These are phyloP conservation scores for Podospora anserina DNA, from an alignment of 495 filamentous ascomycete species.

Conservation along the genomic window DNA sequence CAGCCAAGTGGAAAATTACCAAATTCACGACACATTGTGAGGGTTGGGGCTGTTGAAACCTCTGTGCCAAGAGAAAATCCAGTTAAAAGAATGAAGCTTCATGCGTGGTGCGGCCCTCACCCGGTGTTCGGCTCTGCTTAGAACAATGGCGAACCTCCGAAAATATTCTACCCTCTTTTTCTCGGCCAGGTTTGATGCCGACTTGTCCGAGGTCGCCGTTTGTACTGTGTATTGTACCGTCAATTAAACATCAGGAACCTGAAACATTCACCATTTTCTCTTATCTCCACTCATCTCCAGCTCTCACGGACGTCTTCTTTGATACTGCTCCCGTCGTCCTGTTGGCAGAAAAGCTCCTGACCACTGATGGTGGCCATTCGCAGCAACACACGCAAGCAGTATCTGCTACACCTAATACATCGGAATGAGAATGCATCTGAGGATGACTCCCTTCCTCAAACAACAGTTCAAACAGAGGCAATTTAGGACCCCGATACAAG, in stretches of 20 bases:
- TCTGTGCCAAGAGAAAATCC: not conserved
- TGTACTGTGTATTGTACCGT: not conserved
- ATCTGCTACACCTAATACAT: too few relatives aligned
- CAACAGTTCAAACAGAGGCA: not conserved
- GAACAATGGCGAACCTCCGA: constrained; percentile 1
- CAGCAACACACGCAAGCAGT: too few relatives aligned
- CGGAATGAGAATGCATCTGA: too few relatives aligned
- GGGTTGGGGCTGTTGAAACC: not conserved
- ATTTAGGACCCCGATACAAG: not conserved
- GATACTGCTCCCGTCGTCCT: not conserved
- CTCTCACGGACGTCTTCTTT: not conserved
- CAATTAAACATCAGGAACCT: not conserved
- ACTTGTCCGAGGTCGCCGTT: not conserved
- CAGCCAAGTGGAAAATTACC: constrained; percentile 1
- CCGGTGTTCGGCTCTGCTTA: not conserved
- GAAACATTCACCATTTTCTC: not conserved
- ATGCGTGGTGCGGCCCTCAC: not conserved
- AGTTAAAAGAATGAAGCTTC: not conserved
- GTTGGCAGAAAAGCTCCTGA: not conserved
- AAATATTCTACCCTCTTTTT: not conserved
- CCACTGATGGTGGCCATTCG: too few relatives aligned
- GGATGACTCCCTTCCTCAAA: too few relatives aligned
- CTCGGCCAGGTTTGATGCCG: not conserved
- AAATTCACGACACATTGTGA: constrained; percentile 2
- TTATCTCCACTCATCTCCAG: not conserved